Evolutionary conservation across 2,329 filamentous ascomycete genomes (phyloP), one percentile per base, ranked within the genome.

Genomic region (Beauveria sp.): DNA sequence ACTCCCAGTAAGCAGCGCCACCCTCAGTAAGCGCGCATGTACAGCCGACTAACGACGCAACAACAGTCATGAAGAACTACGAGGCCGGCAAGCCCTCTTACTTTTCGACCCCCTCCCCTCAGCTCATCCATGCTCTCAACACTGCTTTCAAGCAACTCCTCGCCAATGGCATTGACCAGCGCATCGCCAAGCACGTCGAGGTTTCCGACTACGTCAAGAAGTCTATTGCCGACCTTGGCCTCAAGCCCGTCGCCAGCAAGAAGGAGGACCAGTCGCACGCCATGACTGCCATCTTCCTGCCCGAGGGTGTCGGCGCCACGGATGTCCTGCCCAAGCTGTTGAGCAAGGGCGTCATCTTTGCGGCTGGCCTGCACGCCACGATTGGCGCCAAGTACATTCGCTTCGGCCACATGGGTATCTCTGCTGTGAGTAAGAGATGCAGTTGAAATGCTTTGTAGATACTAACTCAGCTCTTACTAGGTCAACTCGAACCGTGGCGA

Each of bases 381-480:
- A 96, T 96, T 74, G 92, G 90, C 3, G 79, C 89, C 64, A 94
- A 90, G 79, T 99, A 99, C 74, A 90, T 99, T 67, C 86, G 94
- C 30, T 94, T 99, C 70, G 94, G 94, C 48, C 94, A 97, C 75
- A 99, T 99, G 94, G 94, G 94, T 67, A 91, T 97, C 64, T 94
- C 89, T 71, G 89, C 92, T 67, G 85, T 87, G 76, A 77, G 84
- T 80, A 22, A 46, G 26, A 18, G 6, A 18, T 30, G 20, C 22
- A 12, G 16, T 30, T 8, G 22, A 24, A 51, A 22, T 30, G 55
- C 44, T 58, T 12, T 41, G 9, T 6, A 18, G 5, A 61, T 66
- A 57, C 71, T 71, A 64, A 69, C 61, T 48, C 44, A 26, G 18
- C 24, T 9, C 37, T 12, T 30, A 22, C 37, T 50, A 63, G 77